phyloP scores from a whole-genome alignment of 805 yeast species.

The Phaffomyces thermotolerans region DNA sequence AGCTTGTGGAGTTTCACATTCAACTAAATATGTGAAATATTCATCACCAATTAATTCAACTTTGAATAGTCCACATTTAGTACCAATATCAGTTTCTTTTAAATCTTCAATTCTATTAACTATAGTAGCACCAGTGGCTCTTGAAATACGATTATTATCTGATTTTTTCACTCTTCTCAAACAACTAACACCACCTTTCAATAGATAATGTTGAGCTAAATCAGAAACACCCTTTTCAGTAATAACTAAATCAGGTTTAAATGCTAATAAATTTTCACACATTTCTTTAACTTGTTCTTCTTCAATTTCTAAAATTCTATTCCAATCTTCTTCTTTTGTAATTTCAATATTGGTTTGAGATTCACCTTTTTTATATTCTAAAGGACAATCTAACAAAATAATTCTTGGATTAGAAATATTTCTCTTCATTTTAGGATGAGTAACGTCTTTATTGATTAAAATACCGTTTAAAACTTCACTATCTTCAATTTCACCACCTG shows the following conservation, averaged over 20 bases:
- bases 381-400: slow-evolving; percentile 87
- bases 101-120: slow-evolving; percentile 94
- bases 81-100: slow-evolving; percentile 85
- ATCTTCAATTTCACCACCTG: slow-evolving; percentile 96
- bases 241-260: slow-evolving; percentile 89
- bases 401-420: slow-evolving; percentile 82
- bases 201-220: slow-evolving; percentile 90
- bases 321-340: slow-evolving; percentile 95
- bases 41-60: slow-evolving; percentile 97
- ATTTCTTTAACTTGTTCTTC: slow-evolving; percentile 90
- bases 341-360: slow-evolving; percentile 97
- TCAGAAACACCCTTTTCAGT: slow-evolving; percentile 99
- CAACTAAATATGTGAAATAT: slow-evolving; percentile 78
- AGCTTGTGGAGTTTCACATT: slow-evolving; percentile 83
- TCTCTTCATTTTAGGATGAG: slow-evolving; percentile 98
- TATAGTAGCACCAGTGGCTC: slow-evolving; percentile 96
- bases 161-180: slow-evolving; percentile 92
- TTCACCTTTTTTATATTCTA: slow-evolving; percentile 98
- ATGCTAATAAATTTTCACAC: slow-evolving; percentile 77
- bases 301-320: slow-evolving; percentile 88
- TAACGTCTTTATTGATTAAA: slow-evolving; percentile 89
- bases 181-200: slow-evolving; percentile 89
- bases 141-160: slow-evolving; percentile 92
- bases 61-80: slow-evolving; percentile 81
- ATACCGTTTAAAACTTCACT: slow-evolving; percentile 86